Conservation (phyloP, 1,284 basidiomycete species). For the Ceratobasidium sp. region DNA sequence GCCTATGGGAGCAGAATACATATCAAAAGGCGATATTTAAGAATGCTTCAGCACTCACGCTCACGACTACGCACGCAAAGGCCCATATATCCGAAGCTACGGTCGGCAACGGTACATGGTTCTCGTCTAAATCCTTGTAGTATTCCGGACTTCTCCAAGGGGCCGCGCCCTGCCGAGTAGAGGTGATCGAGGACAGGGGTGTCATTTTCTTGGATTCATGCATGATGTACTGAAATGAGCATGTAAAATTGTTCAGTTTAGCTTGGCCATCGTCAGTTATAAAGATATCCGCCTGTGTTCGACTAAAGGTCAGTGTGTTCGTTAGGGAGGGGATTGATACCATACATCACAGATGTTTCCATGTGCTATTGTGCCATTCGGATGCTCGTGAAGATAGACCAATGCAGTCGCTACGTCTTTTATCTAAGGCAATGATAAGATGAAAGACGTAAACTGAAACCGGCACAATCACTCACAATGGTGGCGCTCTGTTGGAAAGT, state of each 20-base stretch:
- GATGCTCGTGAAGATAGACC: conserved; percentile 28
- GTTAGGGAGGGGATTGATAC: too few relatives aligned
- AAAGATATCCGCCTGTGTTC: conserved; percentile 17
- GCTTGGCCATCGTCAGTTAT: conserved; percentile 2
- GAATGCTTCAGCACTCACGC: not conserved
- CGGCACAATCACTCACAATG: not conserved
- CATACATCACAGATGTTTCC: not conserved
- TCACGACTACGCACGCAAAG: not conserved
- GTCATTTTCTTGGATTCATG: not conserved
- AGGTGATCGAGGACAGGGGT: conserved; percentile 7
- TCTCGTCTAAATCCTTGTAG: not conserved
- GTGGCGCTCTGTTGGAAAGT: too few relatives aligned
- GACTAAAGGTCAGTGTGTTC: too few relatives aligned
- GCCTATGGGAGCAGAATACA: not conserved
- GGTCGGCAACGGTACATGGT: conserved; percentile 21
- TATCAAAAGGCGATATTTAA: too few relatives aligned
- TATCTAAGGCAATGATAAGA: not conserved
- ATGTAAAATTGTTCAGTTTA: conserved; percentile 30
- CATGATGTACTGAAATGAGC: conserved; percentile 24
- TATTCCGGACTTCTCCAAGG: conserved; percentile 25
- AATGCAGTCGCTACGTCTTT: conserved; percentile 27
- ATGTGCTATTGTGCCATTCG: conserved; percentile 33
- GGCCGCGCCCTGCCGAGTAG: not conserved
- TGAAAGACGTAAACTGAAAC: not conserved
- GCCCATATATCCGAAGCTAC: conserved; percentile 27